Conservation (phyloP, 768 basidiomycete species). For the Suillus hirtellus region DNA sequence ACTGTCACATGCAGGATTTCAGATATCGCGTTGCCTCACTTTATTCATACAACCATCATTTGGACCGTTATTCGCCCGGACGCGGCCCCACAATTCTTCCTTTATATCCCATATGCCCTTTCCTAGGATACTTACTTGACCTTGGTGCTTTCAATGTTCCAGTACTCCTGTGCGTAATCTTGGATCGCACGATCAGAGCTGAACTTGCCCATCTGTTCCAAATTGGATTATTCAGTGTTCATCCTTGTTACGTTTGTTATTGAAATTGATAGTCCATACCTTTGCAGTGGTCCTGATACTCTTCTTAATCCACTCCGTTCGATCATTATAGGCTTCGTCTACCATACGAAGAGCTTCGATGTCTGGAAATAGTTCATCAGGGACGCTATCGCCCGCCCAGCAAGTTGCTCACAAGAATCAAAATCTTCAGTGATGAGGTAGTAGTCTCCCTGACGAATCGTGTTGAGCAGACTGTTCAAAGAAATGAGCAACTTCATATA, state of each 20-base stretch:
- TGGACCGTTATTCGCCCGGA: constrained; percentile 7
- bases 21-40: constrained; percentile 14
- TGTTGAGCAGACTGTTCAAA: constrained; percentile 60
- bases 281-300: constrained; percentile 82
- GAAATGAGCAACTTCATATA: constrained; percentile 20
- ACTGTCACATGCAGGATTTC: constrained; percentile 17
- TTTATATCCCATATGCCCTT: constrained; percentile 3
- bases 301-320: constrained; percentile 89
- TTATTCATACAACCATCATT: constrained; percentile 13
- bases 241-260: background rate
- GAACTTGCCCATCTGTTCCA: constrained; percentile 88
- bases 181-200: constrained; percentile 92
- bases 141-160: constrained; percentile 64
- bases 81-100: background rate
- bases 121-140: constrained; percentile 22
- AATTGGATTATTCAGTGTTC: constrained; percentile 9
- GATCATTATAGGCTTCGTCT: constrained; percentile 84
- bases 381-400: background rate
- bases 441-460: constrained; percentile 73
- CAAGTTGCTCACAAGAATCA: constrained; percentile 68
- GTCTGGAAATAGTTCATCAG: constrained; percentile 42
- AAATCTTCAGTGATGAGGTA: constrained; percentile 92
- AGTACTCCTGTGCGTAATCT: constrained; percentile 88
- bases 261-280: constrained; percentile 33
- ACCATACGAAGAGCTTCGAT: constrained; percentile 83